Conservation (phyloP, 2,329 filamentous ascomycete species). For the Aspergillus persii region DNA sequence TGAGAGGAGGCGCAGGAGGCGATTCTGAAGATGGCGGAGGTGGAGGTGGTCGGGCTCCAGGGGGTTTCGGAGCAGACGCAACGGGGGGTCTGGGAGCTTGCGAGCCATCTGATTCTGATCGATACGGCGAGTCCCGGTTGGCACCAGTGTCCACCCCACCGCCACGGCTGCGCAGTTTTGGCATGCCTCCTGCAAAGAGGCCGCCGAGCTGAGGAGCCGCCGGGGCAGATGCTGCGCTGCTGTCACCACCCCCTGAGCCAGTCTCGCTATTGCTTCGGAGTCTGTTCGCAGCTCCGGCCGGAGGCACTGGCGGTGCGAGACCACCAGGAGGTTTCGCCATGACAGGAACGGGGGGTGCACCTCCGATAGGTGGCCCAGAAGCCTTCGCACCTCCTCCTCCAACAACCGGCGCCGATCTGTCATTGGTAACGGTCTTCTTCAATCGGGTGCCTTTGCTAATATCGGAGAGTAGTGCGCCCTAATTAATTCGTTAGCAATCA, state of each 20-base stretch:
- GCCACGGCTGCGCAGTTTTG: slow-evolving; percentile 87
- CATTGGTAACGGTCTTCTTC: slow-evolving; percentile 87
- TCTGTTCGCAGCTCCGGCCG: slow-evolving; percentile 53
- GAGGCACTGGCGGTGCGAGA: slow-evolving; percentile 61
- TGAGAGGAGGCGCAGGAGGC: slow-evolving; percentile 50
- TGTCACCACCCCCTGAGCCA: slow-evolving; percentile 41
- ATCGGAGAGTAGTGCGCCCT: slow-evolving; percentile 85
- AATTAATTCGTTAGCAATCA: slow-evolving; percentile 19
- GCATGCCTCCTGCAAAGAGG: slow-evolving; percentile 90
- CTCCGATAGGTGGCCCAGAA: slow-evolving; percentile 79
- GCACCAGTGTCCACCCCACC: slow-evolving; percentile 76
- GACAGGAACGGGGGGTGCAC: slow-evolving; percentile 36
- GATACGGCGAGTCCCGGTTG: slow-evolving; percentile 67
- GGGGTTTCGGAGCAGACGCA: slow-evolving; percentile 45
- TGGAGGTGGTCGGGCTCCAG: slow-evolving; percentile 51
- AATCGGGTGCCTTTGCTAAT: slow-evolving; percentile 77
- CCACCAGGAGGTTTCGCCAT: slow-evolving; percentile 23
- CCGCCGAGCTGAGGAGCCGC: slow-evolving; percentile 79
- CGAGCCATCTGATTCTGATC: slow-evolving; percentile 72
- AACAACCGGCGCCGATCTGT: slow-evolving; percentile 79
- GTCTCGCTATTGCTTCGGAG: slow-evolving; percentile 79
- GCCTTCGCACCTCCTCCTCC: slow-evolving; percentile 59
- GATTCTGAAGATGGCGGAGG: slow-evolving; percentile 50
- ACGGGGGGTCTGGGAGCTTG: slow-evolving; percentile 33
- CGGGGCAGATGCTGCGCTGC: slow-evolving; percentile 46